These are phyloP conservation scores for Metarhizium rileyi DNA, from an alignment of 2,329 filamentous ascomycete genomes.

Conservation along the genomic window DNA sequence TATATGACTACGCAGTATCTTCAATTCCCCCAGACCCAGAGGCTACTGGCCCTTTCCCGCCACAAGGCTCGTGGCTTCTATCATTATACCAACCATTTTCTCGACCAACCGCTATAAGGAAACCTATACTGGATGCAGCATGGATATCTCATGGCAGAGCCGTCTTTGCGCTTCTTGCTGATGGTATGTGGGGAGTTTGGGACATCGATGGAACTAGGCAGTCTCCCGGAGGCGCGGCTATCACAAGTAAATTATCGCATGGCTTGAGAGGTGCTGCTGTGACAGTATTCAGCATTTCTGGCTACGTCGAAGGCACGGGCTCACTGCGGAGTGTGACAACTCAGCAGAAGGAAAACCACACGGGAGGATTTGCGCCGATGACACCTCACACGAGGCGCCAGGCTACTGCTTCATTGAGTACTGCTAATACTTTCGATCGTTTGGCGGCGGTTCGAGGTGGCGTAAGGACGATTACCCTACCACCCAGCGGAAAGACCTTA, in stretches of 20 bases:
- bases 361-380: constrained; percentile 51
- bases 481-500: constrained; percentile 30
- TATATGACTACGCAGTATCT: constrained; percentile 51
- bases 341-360: constrained; percentile 26
- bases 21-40: constrained; percentile 43
- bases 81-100: constrained; percentile 51
- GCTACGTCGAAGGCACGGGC: constrained; percentile 51
- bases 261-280: constrained; percentile 48
- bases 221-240: constrained; percentile 26
- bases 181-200: constrained; percentile 61
- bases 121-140: constrained; percentile 50
- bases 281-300: constrained; percentile 47
- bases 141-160: constrained; percentile 54
- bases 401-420: constrained; percentile 34
- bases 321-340: constrained; percentile 35
- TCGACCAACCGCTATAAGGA: constrained; percentile 39
- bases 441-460: constrained; percentile 43
- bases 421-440: constrained; percentile 37
- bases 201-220: constrained; percentile 51
- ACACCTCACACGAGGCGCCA: constrained; percentile 51
- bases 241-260: constrained; percentile 40
- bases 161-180: constrained; percentile 47
- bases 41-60: constrained; percentile 39
- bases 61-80: constrained; percentile 54
- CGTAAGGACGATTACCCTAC: constrained; percentile 38